phyloP scores from a whole-genome alignment of 2,329 filamentous ascomycete genomes.

The Colletotrichum sp. region DNA sequence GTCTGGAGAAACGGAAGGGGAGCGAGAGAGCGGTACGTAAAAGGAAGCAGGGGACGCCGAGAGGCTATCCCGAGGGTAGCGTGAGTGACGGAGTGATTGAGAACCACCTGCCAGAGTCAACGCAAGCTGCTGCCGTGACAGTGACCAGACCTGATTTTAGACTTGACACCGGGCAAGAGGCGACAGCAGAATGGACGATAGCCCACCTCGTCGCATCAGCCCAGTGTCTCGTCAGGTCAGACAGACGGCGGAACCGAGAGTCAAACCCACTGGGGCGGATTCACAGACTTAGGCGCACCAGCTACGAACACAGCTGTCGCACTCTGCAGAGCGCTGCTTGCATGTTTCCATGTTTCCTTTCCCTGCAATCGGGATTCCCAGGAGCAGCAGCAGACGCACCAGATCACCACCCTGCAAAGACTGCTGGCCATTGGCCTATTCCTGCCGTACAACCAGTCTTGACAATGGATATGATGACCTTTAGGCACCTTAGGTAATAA shows the following conservation, averaged over 20 bases:
- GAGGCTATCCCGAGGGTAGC: slow-evolving; percentile 9
- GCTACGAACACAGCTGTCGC: neutral
- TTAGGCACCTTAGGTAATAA: neutral
- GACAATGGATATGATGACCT: neutral
- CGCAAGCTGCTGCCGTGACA: neutral
- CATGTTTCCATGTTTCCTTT: neutral
- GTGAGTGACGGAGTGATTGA: neutral
- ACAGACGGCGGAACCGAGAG: neutral
- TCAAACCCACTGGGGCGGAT: neutral
- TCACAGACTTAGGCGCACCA: neutral
- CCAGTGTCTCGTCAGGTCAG: neutral
- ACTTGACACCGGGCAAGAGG: neutral
- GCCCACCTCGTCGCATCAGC: neutral
- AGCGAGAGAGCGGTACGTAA: slow-evolving; percentile 8
- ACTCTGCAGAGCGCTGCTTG: neutral
- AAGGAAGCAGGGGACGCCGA: slow-evolving; percentile 7
- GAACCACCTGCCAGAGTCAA: neutral
- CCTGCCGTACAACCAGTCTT: neutral
- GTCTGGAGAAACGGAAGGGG: neutral
- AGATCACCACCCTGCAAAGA: neutral
- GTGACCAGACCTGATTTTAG: neutral
- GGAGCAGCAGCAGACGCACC: neutral
- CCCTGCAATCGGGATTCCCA: neutral
- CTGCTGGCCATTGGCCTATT: neutral
- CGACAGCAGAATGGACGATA: neutral